Conservation (phyloP, 2,329 filamentous ascomycete species). For the Pseudogymnoascus sp. region DNA sequence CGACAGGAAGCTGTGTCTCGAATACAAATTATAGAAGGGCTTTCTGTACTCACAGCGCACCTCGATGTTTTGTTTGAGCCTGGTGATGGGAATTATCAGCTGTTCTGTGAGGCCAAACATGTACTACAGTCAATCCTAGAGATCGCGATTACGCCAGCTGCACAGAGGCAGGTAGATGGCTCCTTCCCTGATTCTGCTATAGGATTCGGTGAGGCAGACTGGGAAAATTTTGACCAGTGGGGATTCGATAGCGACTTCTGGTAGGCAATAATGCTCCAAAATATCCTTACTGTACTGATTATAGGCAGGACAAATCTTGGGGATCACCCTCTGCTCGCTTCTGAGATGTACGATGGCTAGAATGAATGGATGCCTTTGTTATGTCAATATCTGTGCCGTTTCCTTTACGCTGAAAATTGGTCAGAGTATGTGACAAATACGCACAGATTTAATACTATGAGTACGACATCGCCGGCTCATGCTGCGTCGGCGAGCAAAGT, state of each 20-base stretch:
- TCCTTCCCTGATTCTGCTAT: neutral
- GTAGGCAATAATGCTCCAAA: neutral
- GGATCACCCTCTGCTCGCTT: neutral
- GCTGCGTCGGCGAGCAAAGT: neutral
- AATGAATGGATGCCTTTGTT: neutral
- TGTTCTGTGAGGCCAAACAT: neutral
- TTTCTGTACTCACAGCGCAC: neutral
- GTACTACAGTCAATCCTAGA: neutral
- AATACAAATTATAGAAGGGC: neutral
- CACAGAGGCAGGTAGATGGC: neutral
- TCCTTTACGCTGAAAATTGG: too few relatives aligned
- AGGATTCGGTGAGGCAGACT: neutral
- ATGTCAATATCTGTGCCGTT: too few relatives aligned
- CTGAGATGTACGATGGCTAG: neutral
- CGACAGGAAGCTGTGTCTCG: neutral
- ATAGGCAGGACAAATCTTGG: neutral
- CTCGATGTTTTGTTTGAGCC: conserved; percentile 1
- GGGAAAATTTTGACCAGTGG: neutral
- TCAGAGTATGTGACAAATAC: too few relatives aligned
- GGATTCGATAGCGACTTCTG: neutral
- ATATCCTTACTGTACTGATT: neutral
- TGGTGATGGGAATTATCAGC: neutral
- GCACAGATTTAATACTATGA: neutral
- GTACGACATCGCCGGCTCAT: neutral
- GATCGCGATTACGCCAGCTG: neutral